Evolutionary conservation across 2,329 filamentous ascomycete genomes (phyloP).

Genomic region (Tricladium varicosporioides): DNA sequence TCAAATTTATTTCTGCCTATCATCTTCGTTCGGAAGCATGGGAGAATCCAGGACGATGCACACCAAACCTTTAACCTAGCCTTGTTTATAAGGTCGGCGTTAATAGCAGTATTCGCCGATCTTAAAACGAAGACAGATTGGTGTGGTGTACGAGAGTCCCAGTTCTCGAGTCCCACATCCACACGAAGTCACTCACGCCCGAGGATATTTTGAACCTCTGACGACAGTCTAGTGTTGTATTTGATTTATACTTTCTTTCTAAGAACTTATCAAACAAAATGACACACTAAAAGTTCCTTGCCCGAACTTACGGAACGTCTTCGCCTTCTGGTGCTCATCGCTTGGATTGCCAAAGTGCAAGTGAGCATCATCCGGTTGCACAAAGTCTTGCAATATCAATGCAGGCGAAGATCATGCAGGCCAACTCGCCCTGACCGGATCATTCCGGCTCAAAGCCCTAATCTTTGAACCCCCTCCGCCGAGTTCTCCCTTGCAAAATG

Average conservation of each 20-base stretch:
- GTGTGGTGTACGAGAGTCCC: neutral
- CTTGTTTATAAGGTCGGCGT: slow-evolving; percentile 1
- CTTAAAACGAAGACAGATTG: neutral
- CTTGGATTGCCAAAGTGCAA: neutral
- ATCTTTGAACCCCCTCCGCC: neutral
- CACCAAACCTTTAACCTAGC: neutral
- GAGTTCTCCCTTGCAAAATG: neutral
- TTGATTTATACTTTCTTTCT: neutral
- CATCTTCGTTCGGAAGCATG: neutral
- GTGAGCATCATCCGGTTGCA: neutral
- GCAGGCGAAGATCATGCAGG: neutral
- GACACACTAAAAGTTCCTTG: too few relatives aligned
- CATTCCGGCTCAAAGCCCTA: slow-evolving; percentile 17
- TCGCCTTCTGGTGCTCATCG: neutral
- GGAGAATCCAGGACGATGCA: neutral
- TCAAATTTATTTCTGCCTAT: neutral
- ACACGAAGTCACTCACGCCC: too few relatives aligned
- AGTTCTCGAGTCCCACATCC: too few relatives aligned
- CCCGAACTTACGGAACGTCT: too few relatives aligned
- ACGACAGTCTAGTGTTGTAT: neutral
- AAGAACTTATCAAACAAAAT: neutral
- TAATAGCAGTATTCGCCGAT: neutral
- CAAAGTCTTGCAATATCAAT: neutral
- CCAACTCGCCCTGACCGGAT: slow-evolving; percentile 5
- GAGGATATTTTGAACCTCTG: too few relatives aligned